Evolutionary conservation across 2,329 filamentous ascomycete genomes (phyloP).

Genomic region (Huntiella moniliformis): DNA sequence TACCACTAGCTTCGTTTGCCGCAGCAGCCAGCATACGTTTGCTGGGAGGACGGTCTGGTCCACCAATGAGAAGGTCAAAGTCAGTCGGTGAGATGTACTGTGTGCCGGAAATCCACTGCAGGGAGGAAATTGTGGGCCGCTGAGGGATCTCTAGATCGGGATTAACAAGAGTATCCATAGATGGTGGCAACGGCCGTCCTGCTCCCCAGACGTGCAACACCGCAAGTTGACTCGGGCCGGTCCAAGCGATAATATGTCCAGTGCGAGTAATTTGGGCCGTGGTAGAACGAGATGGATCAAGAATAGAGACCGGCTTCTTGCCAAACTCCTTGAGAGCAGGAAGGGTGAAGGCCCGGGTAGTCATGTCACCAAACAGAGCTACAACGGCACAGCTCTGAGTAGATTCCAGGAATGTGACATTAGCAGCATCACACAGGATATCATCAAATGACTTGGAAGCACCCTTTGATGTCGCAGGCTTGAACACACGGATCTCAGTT

Average conservation of each 20-base stretch:
- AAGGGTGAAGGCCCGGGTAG: constrained; percentile 64
- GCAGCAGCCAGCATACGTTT: constrained; percentile 74
- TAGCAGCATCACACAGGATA: constrained; percentile 61
- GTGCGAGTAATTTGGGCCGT: constrained; percentile 54
- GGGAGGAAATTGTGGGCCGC: constrained; percentile 79
- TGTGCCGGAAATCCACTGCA: constrained; percentile 93
- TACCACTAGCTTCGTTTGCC: constrained; percentile 19
- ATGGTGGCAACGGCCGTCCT: constrained; percentile 42
- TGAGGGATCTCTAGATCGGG: constrained; percentile 53
- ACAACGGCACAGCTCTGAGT: constrained; percentile 57
- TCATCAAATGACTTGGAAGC: constrained; percentile 80
- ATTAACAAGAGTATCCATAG: constrained; percentile 62
- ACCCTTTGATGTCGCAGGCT: constrained; percentile 69
- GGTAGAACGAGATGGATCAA: constrained; percentile 55
- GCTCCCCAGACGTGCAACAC: constrained; percentile 73
- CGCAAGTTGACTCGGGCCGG: constrained; percentile 68
- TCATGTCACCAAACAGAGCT: constrained; percentile 68
- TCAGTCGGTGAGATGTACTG: constrained; percentile 77
- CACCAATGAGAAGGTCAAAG: constrained; percentile 78
- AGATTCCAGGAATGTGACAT: constrained; percentile 54
- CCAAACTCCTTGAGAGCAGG: constrained; percentile 74
- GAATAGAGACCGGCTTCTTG: constrained; percentile 42
- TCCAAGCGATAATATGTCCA: constrained; percentile 76
- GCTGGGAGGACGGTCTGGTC: constrained; percentile 68
- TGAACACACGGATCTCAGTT: constrained; percentile 74